A percentile compares a stretch with the other conserved stretches of the same genome.
Evolutionary conservation across 805 yeast species (phyloP).

Genomic region (Wickerhamiella shivajii): DNA sequence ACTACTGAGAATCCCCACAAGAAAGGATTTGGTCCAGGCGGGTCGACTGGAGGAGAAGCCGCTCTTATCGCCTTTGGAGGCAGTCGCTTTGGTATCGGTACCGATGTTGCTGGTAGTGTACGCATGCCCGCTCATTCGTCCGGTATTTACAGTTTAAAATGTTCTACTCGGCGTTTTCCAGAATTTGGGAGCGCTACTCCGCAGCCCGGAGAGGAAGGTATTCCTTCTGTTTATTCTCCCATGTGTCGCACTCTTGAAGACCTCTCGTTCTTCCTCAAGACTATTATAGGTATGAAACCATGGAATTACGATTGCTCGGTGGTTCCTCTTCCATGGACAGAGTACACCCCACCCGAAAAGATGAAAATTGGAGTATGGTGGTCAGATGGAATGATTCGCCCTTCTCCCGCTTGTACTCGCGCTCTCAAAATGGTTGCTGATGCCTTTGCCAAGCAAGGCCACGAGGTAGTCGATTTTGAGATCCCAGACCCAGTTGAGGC

Average conservation of each 20-base stretch:
- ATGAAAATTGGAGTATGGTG: constrained; percentile 35
- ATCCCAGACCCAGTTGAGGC: constrained; percentile 42
- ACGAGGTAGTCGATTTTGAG: constrained; percentile 31
- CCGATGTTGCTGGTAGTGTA: constrained; percentile 44
- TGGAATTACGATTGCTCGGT: constrained; percentile 37
- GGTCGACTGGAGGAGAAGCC: constrained; percentile 42
- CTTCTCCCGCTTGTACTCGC: constrained; percentile 35
- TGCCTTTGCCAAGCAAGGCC: constrained; percentile 32
- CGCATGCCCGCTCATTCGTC: constrained; percentile 40
- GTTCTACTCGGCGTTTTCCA: constrained; percentile 39
- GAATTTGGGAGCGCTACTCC: constrained; percentile 27
- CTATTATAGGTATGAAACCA: constrained; percentile 35
- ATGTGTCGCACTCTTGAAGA: constrained; percentile 36
- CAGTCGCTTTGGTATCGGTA: constrained; percentile 38
- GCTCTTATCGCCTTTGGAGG: constrained; percentile 35
- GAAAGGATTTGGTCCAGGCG: constrained; percentile 34
- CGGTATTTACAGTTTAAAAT: constrained; percentile 37
- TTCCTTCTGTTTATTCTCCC: constrained; percentile 32
- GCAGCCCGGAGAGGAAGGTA: constrained; percentile 35
- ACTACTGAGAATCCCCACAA: constrained; percentile 36
- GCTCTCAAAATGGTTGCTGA: constrained; percentile 28
- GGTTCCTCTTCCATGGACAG: constrained; percentile 39
- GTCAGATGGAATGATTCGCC: constrained; percentile 36
- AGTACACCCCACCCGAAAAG: constrained; percentile 26
- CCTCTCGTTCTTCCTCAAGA: constrained; percentile 34